Evolutionary conservation across 768 basidiomycete species (phyloP).

Genomic region (Termitomyces sp.): DNA sequence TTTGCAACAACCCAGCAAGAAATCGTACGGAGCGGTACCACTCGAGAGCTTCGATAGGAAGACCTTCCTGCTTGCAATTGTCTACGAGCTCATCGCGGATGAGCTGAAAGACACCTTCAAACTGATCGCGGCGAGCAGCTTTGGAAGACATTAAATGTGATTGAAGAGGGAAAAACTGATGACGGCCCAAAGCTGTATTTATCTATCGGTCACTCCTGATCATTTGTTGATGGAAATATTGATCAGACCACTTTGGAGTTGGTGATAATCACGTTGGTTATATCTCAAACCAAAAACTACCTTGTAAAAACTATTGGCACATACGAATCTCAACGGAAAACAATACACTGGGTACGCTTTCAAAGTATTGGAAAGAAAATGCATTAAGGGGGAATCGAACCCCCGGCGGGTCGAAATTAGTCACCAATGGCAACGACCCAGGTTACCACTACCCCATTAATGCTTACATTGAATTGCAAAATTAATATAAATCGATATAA

Average conservation of each 20-base stretch:
- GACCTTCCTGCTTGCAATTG: slow-evolving; percentile 59
- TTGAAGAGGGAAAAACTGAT: background rate
- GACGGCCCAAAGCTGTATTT: background rate
- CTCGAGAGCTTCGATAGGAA: slow-evolving; percentile 78
- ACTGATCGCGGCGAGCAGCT: slow-evolving; percentile 44
- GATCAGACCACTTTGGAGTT: slow-evolving; percentile 2
- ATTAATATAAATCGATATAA: too few species aligned
- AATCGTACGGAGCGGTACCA: slow-evolving; percentile 79
- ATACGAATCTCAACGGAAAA: too few species aligned
- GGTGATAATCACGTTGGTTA: background rate
- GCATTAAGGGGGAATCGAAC: slow-evolving; percentile 87
- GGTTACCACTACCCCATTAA: slow-evolving; percentile 3
- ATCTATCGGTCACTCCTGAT: background rate
- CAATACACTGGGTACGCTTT: too few species aligned
- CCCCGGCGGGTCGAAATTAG: slow-evolving; percentile 69
- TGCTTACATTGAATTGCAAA: too few species aligned
- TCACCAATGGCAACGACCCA: background rate
- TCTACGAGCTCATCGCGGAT: slow-evolving; percentile 76
- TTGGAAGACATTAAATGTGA: slow-evolving; percentile 13
- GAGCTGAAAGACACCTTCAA: slow-evolving; percentile 64
- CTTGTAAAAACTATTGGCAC: too few species aligned
- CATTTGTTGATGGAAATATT: background rate
- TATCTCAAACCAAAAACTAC: background rate
- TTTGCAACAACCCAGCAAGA: background rate
- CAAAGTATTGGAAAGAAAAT: slow-evolving; percentile 18